Percentiles rank a stretch among this genome's conserved stretches.
These are phyloP conservation scores for Vitis rupestris DNA, from an alignment of 164 flowering plant genomes.

Conservation along the genomic window DNA sequence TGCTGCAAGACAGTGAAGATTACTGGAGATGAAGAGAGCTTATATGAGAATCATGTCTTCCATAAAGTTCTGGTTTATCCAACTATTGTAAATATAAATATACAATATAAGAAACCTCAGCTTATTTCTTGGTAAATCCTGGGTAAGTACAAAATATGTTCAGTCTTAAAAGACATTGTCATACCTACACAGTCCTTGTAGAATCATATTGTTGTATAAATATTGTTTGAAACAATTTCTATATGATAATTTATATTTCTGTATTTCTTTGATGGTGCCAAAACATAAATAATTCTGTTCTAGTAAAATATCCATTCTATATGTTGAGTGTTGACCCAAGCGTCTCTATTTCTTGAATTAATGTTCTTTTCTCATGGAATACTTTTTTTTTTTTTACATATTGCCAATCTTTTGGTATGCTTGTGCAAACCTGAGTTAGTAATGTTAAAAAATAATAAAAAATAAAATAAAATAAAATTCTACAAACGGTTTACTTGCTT, in stretches of 20 bases:
- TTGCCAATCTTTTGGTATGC: too few relatives aligned
- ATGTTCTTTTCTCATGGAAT: too few relatives aligned
- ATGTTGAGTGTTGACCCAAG: too few relatives aligned
- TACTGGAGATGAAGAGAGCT: too few relatives aligned
- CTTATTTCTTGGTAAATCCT: neutral
- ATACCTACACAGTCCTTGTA: neutral
- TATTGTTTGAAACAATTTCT: neutral
- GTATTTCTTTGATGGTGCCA: neutral
- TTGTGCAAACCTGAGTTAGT: too few relatives aligned
- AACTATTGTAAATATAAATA: neutral
- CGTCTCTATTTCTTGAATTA: too few relatives aligned
- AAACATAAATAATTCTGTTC: too few relatives aligned
- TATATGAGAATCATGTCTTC: neutral
- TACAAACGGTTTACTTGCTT: too few relatives aligned
- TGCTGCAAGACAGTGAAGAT: neutral
- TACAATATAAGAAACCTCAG: neutral
- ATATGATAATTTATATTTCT: neutral
- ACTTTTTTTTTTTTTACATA: too few relatives aligned
- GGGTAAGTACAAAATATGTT: neutral
- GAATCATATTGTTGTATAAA: neutral
- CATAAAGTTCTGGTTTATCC: neutral
- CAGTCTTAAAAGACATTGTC: neutral
- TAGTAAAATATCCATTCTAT: too few relatives aligned
- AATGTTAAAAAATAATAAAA: too few relatives aligned
- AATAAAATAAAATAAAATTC: too few relatives aligned